These are phyloP conservation scores for thale cress (Arabidopsis thaliana) DNA, from an alignment of 345 rosid genomes.

Conservation along the genomic window DNA sequence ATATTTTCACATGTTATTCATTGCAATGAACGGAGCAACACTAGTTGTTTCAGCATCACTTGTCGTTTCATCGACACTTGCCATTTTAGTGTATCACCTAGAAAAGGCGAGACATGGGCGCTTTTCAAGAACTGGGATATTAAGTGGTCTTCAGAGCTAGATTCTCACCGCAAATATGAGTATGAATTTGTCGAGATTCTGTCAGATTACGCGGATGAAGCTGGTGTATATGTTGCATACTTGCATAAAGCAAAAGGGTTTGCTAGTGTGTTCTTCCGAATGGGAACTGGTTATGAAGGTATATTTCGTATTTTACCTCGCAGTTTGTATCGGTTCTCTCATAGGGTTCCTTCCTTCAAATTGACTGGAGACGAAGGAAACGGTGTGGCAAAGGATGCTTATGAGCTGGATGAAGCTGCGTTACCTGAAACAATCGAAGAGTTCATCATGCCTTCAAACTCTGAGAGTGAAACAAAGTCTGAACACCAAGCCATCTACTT, in stretches of 20 bases:
- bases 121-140: slow-evolving; percentile 61
- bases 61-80: not conserved
- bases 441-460: not conserved
- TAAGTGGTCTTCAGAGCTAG: slow-evolving; percentile 10
- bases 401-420: slow-evolving; percentile 32
- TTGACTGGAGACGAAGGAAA: slow-evolving; percentile 56
- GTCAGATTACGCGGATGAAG: slow-evolving; percentile 52
- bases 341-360: slow-evolving; percentile 66
- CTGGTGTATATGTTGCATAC: slow-evolving; percentile 54
- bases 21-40: not conserved
- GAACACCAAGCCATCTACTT: not conserved
- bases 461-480: not conserved
- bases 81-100: slow-evolving; percentile 54
- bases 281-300: slow-evolving; percentile 38
- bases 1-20: slow-evolving; percentile 1
- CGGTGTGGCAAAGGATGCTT: slow-evolving; percentile 44
- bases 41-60: not conserved
- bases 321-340: slow-evolving; percentile 70
- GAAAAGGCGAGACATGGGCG: slow-evolving; percentile 52
- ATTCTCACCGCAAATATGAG: not conserved
- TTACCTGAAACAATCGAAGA: slow-evolving; percentile 20
- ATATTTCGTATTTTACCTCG: slow-evolving; percentile 45
- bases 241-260: slow-evolving; percentile 77
- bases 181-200: slow-evolving; percentile 60
- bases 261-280: slow-evolving; percentile 59